A percentile compares a stretch with the other conserved stretches of the same genome.
These are phyloP conservation scores for Polychaeton citri DNA, from an alignment of 2,329 filamentous ascomycete species.

Conservation along the genomic window DNA sequence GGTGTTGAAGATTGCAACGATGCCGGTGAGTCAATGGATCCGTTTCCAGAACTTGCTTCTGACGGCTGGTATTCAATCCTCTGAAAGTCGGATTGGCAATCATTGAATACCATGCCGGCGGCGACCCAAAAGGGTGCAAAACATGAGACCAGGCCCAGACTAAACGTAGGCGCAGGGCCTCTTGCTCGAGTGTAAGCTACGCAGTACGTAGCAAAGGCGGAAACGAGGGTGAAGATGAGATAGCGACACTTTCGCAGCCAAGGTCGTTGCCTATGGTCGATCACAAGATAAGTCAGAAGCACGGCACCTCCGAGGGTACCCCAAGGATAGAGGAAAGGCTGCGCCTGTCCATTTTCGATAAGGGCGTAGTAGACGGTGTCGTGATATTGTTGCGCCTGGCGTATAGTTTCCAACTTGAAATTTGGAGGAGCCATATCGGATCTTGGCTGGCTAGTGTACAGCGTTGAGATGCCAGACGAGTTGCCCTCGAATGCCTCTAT, in stretches of 20 bases:
- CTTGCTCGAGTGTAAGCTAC: constrained; percentile 34
- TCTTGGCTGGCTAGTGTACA: too few species aligned
- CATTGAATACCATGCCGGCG: constrained; percentile 40
- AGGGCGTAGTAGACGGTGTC: constrained; percentile 26
- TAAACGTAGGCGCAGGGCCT: constrained; percentile 39
- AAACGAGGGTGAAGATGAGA: constrained; percentile 30
- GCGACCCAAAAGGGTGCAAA: constrained; percentile 43
- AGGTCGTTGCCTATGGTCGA: constrained; percentile 32
- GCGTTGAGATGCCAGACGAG: too few species aligned
- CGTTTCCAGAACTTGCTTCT: constrained; percentile 2
- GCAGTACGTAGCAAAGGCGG: constrained; percentile 30
- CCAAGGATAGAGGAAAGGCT: constrained; percentile 33
- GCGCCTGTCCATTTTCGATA: constrained; percentile 25
- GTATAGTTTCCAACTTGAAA: constrained; percentile 9
- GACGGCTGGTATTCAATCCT: constrained; percentile 33
- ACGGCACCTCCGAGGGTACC: constrained; percentile 24
- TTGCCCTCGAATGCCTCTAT: too few species aligned
- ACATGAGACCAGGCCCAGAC: constrained; percentile 39
- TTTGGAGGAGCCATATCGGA: constrained; percentile 14
- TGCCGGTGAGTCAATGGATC: too few species aligned
- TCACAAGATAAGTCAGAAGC: constrained; percentile 36
- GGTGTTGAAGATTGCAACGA: too few species aligned
- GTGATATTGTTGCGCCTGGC: constrained; percentile 20
- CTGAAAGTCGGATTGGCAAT: constrained; percentile 41
- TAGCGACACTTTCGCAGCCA: constrained; percentile 29